Base-by-base conservation (phyloP, 352 stramenopile species). In the Pythium oligandrum region DNA sequence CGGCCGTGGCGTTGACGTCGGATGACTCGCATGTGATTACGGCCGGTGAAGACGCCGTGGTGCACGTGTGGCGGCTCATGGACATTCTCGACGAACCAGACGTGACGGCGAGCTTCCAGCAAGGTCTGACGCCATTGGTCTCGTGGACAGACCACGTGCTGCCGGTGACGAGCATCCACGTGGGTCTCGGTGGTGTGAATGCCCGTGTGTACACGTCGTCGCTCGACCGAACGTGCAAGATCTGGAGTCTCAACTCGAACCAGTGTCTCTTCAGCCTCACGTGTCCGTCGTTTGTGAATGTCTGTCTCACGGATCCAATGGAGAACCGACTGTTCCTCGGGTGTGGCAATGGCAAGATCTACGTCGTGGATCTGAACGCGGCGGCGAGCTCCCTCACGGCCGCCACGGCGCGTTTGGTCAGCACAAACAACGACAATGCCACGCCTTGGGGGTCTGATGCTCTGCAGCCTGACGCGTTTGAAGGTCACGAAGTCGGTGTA, bases 21-120 rank as follows among this genome's bases (percentile, higher is more conserved):
- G 81, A 93, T 55, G 78, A 91, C 58, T 90, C 79, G 30, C 86
- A 90, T 48, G 63, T 93, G 8, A 71, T 91, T 39, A 90, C 83
- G 3, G 81, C 75, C 17, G 83, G 82, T 38, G 85, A 93, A 40
- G 85, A 95, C 51, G 85, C 85, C 11, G 63, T 95, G 46, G 77
- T 93, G 43, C 80, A 90, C 52, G 81, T 78, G 6, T 95, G 85
- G 85, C 69, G 75, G 45, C 68, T 90, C 12, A 59, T 85, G 55
- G 77, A 90, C 59, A 64, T 88, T 44, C 58, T 90, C 39, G 80
- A 88, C 46, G 72, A 78, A 52, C 71, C 70, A 3, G 75, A 84
- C 36, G 66, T 73, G 36, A 77, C 68, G 10, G 63, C 71, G 35
- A 80, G 69, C 48, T 86, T 86, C 54, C 68, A 82, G 48, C 69